Percentiles rank a stretch among this genome's conserved stretches.
These are phyloP conservation scores for Colletotrichum echinochloae DNA, from an alignment of 2,329 filamentous ascomycete species.

Conservation along the genomic window DNA sequence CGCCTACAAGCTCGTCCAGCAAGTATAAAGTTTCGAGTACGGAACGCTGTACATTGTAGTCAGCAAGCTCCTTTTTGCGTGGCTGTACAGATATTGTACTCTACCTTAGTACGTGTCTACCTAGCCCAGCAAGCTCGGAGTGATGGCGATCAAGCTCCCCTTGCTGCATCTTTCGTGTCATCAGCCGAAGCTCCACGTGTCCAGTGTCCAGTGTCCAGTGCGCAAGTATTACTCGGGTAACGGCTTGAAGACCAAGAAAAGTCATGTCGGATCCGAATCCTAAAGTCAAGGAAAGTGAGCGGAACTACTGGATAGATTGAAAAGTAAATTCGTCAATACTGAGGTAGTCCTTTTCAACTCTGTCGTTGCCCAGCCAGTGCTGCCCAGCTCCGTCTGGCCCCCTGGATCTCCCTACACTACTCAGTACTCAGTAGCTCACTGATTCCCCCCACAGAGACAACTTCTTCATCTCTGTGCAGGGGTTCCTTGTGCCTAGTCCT, in stretches of 20 bases:
- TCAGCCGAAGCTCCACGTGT: background rate
- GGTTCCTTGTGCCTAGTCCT: background rate
- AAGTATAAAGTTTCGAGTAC: background rate
- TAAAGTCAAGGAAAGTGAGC: background rate
- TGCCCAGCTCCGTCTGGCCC: background rate
- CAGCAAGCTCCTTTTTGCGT: background rate
- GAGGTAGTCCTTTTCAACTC: background rate
- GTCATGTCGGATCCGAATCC: background rate
- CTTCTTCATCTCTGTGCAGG: background rate
- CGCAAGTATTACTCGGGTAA: background rate
- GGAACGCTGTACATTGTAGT: background rate
- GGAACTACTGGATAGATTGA: background rate
- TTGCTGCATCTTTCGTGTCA: background rate
- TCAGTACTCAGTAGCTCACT: too few species aligned
- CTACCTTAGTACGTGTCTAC: background rate
- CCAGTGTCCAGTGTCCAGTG: background rate
- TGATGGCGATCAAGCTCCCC: background rate
- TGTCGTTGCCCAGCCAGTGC: conserved; percentile 17
- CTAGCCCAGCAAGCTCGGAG: background rate
- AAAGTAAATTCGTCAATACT: background rate
- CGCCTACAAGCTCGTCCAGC: background rate
- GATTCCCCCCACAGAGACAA: background rate
- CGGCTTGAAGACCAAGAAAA: background rate
- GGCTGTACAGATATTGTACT: background rate
- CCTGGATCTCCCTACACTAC: background rate